These are phyloP conservation scores for Sporothrix phasma DNA, from an alignment of 2,329 filamentous ascomycete genomes.

Conservation along the genomic window DNA sequence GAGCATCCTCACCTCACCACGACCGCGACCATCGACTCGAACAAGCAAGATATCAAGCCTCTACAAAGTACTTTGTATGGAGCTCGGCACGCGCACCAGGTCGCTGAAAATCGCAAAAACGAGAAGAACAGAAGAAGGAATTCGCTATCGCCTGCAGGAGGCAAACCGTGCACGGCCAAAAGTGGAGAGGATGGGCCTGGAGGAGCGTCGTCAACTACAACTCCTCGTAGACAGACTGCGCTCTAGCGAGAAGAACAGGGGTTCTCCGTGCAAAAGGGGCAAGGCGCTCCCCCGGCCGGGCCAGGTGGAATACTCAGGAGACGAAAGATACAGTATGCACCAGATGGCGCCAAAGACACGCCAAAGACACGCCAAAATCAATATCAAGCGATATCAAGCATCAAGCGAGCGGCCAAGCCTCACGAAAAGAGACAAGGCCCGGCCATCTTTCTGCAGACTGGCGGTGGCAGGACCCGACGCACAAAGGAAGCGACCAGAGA, in stretches of 20 bases:
- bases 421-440: too few relatives aligned
- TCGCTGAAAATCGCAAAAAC: neutral
- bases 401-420: neutral
- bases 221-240: too few relatives aligned
- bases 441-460: too few relatives aligned
- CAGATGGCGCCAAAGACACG: neutral
- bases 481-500: neutral
- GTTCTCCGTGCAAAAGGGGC: neutral
- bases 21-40: too few relatives aligned
- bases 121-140: neutral
- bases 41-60: too few relatives aligned
- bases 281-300: neutral
- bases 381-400: too few relatives aligned
- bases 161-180: neutral
- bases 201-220: neutral
- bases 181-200: neutral
- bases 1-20: too few relatives aligned
- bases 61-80: too few relatives aligned
- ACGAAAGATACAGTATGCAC: too few relatives aligned
- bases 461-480: neutral
- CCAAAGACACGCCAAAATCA: neutral
- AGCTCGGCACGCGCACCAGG: neutral
- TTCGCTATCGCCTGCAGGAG: neutral
- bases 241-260: too few relatives aligned
- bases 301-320: too few relatives aligned